A percentile compares a stretch with the other conserved stretches of the same genome.
Evolutionary conservation across 2,329 filamentous ascomycete species (phyloP).

Genomic region (Trichoderma atrobrunneum): DNA sequence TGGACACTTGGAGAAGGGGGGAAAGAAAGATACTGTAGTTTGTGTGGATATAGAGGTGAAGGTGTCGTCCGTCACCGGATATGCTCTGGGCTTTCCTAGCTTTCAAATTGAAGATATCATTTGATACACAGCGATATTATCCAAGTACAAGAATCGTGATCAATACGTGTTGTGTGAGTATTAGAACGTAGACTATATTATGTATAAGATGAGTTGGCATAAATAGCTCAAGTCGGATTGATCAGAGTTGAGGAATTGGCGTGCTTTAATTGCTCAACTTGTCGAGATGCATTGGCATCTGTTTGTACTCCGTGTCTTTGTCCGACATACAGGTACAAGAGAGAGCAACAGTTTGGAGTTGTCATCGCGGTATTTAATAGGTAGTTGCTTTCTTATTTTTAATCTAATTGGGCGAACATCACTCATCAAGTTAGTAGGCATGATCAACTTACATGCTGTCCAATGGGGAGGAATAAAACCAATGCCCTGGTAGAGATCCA

Average conservation of each 20-base stretch:
- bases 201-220: neutral
- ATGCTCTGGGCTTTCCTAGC: constrained; percentile 19
- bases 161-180: neutral
- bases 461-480: constrained; percentile 1
- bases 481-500: constrained; percentile 2
- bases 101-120: constrained; percentile 12
- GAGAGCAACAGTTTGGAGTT: neutral
- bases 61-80: constrained; percentile 44
- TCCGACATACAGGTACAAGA: neutral
- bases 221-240: neutral
- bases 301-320: neutral
- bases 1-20: constrained; percentile 23
- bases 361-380: neutral
- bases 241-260: neutral
- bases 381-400: neutral
- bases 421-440: neutral
- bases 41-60: constrained; percentile 41
- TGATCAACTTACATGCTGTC: neutral
- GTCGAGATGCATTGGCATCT: neutral
- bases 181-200: neutral
- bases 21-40: constrained; percentile 21
- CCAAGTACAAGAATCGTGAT: neutral
- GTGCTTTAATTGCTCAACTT: neutral
- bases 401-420: neutral
- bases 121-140: constrained; percentile 1